Percentiles rank a stretch among this genome's conserved stretches.
Conservation (phyloP, 2,329 filamentous ascomycete species). For the Sarocladium oryzae region DNA sequence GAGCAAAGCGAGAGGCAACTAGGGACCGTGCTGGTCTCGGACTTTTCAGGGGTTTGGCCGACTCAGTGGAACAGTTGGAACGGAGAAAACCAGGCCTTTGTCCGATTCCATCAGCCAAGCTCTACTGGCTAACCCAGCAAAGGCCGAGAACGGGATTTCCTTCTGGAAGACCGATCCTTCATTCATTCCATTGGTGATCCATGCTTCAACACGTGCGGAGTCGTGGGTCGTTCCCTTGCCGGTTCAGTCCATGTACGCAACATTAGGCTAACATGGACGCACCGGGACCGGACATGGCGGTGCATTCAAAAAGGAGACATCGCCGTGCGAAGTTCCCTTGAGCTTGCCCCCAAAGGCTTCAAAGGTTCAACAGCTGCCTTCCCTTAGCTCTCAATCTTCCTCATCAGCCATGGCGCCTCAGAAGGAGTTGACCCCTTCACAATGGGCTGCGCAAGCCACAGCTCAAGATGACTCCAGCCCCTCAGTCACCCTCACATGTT, state of each 20-base stretch:
- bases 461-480: slow-evolving; percentile 19
- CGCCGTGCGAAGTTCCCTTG: too few species aligned
- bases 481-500: slow-evolving; percentile 17
- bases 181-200: too few species aligned
- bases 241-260: neutral
- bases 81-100: neutral
- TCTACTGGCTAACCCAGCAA: too few species aligned
- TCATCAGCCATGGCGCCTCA: slow-evolving; percentile 20
- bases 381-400: too few species aligned
- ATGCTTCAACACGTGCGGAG: neutral
- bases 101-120: neutral
- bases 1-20: neutral
- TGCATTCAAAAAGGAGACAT: neutral
- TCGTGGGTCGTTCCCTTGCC: neutral
- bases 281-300: neutral
- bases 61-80: too few species aligned
- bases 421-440: slow-evolving; percentile 20
- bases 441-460: slow-evolving; percentile 21
- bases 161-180: too few species aligned
- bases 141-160: too few species aligned
- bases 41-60: neutral
- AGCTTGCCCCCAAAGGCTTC: neutral
- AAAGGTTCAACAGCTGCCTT: too few species aligned
- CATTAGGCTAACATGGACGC: neutral
- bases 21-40: neutral